Evolutionary conservation across 768 basidiomycete species (phyloP).

Genomic region (Leucosporidium scottii): DNA sequence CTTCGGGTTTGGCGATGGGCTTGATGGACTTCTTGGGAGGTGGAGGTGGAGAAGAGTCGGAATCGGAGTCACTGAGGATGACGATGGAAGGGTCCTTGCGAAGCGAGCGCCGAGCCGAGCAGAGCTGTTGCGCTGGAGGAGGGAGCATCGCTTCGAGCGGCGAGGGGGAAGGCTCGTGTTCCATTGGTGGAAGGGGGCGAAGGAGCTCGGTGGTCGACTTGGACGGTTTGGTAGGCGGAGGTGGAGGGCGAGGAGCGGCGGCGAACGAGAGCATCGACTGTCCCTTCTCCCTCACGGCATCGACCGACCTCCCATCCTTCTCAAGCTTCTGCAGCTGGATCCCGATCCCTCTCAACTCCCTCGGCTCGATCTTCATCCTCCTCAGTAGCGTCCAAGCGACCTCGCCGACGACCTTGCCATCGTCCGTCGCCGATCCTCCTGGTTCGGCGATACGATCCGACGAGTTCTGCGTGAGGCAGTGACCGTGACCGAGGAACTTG

Average conservation of each 20-base stretch:
- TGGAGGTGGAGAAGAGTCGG: not conserved
- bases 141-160: not conserved
- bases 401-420: slow-evolving; percentile 62
- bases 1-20: too few relatives aligned
- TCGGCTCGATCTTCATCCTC: slow-evolving; percentile 68
- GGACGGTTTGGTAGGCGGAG: too few relatives aligned
- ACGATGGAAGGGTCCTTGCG: not conserved
- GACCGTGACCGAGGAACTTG: slow-evolving; percentile 89
- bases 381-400: slow-evolving; percentile 69
- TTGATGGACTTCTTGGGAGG: too few relatives aligned
- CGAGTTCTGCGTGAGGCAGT: slow-evolving; percentile 73
- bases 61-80: slow-evolving; percentile 20
- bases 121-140: not conserved
- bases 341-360: slow-evolving; percentile 83
- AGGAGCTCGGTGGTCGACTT: too few relatives aligned
- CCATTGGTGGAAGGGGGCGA: not conserved
- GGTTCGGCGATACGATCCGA: slow-evolving; percentile 55
- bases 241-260: not conserved
- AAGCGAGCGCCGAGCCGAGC: not conserved
- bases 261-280: slow-evolving; percentile 25
- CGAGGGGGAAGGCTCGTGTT: not conserved
- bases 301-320: slow-evolving; percentile 24
- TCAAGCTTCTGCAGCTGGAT: slow-evolving; percentile 88
- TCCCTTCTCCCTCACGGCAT: slow-evolving; percentile 19
- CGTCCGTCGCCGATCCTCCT: slow-evolving; percentile 50